Evolutionary conservation across 2,329 filamentous ascomycete genomes (phyloP).

Genomic region (Huntiella bhutanensis): DNA sequence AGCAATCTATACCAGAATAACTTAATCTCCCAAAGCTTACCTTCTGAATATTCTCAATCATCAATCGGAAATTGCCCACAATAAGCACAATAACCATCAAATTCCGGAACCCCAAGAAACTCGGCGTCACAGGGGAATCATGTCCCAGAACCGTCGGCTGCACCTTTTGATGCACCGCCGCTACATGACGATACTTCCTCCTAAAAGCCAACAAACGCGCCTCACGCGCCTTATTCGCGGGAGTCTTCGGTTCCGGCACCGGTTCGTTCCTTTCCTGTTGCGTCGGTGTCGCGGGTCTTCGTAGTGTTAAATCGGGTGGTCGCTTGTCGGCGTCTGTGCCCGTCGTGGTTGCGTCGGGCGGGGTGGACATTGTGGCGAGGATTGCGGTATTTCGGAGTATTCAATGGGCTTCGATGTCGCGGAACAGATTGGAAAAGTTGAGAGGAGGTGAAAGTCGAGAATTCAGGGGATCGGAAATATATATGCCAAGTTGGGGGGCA

Average conservation of each 20-base stretch:
- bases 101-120: constrained; percentile 86
- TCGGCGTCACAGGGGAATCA: constrained; percentile 55
- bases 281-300: neutral
- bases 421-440: too few species aligned
- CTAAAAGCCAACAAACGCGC: constrained; percentile 9
- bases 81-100: constrained; percentile 89
- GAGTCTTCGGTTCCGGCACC: neutral
- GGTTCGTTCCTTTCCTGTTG: neutral
- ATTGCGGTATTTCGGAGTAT: too few species aligned
- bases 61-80: constrained; percentile 78
- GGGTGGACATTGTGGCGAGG: too few species aligned
- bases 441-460: too few species aligned
- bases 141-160: constrained; percentile 71
- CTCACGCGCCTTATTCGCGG: constrained; percentile 2
- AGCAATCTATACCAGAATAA: neutral
- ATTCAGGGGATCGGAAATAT: too few species aligned
- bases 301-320: too few species aligned
- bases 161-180: constrained; percentile 57
- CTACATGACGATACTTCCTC: constrained; percentile 74
- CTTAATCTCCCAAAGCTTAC: constrained; percentile 23
- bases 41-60: constrained; percentile 96
- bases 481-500: too few species aligned
- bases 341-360: too few species aligned
- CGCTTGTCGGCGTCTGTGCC: too few species aligned
- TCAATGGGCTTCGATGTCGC: too few species aligned